Evolutionary conservation across 495 filamentous ascomycete species (phyloP).

Genomic region (Aspergillus funiculosus): DNA sequence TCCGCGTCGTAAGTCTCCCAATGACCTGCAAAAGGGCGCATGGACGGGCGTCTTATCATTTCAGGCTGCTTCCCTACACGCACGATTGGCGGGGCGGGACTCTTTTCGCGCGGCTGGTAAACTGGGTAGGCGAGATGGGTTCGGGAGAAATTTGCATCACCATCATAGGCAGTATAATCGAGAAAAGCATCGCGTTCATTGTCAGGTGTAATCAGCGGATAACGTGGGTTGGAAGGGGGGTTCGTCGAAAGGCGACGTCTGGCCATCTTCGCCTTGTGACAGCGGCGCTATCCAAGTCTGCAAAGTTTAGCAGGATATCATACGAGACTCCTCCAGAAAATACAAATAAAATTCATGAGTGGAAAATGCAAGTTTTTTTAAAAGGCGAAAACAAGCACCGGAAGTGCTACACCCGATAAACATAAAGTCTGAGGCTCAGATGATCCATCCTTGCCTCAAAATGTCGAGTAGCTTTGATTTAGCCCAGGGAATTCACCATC

Average conservation of each 20-base stretch:
- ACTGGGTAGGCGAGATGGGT: constrained; percentile 3
- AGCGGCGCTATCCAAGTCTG: not conserved
- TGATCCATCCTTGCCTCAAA: no score
- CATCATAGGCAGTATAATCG: constrained; percentile 8
- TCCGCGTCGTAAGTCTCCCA: constrained; percentile 1
- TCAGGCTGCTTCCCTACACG: constrained; percentile 11
- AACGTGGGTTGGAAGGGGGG: constrained; percentile 4
- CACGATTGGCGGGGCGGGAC: constrained; percentile 10
- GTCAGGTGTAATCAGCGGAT: constrained; percentile 8
- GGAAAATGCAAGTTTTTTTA: no score
- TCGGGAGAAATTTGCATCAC: constrained; percentile 5
- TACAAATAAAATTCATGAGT: no score
- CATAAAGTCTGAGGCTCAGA: no score
- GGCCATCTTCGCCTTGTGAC: constrained; percentile 4
- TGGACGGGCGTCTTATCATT: constrained; percentile 12
- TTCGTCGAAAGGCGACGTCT: constrained; percentile 5
- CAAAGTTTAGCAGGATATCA: not conserved
- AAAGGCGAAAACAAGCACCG: no score
- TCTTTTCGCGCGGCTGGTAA: constrained; percentile 13
- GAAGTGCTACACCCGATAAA: no score
- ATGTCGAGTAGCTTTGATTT: not conserved
- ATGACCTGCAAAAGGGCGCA: constrained; percentile 5
- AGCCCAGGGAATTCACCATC: no score
- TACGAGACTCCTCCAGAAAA: no score
- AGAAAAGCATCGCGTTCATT: constrained; percentile 5